phyloP scores from a whole-genome alignment of 2,329 filamentous ascomycete species.

The Epichloe glyceriae region DNA sequence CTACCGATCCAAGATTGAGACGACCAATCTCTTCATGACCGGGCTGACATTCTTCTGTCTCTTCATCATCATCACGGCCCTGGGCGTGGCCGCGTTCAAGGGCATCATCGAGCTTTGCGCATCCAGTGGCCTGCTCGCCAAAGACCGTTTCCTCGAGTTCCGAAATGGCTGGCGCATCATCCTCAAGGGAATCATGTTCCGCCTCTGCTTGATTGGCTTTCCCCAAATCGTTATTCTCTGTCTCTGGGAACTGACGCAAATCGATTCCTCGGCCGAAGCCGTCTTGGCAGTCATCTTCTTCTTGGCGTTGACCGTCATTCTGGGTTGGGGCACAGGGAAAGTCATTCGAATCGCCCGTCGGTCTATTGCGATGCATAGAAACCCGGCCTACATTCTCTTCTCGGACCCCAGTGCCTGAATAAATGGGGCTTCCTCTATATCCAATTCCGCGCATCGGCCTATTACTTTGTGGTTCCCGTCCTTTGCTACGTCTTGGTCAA shows the following conservation, averaged over 20 bases:
- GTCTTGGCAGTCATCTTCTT: slow-evolving; percentile 81
- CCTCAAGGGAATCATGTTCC: slow-evolving; percentile 85
- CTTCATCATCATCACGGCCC: slow-evolving; percentile 61
- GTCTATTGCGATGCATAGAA: slow-evolving; percentile 46
- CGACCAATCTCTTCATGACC: slow-evolving; percentile 86
- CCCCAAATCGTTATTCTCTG: slow-evolving; percentile 81
- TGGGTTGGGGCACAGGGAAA: slow-evolving; percentile 77
- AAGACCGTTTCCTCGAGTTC: slow-evolving; percentile 81
- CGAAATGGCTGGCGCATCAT: slow-evolving; percentile 85
- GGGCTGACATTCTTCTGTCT: slow-evolving; percentile 78
- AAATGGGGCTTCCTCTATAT: slow-evolving; percentile 98
- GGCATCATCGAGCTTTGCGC: slow-evolving; percentile 61
- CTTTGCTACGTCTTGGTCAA: slow-evolving; percentile 73
- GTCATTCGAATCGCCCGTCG: slow-evolving; percentile 77
- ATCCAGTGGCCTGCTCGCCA: slow-evolving; percentile 63
- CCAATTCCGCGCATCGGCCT: slow-evolving; percentile 85
- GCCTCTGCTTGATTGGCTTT: slow-evolving; percentile 78
- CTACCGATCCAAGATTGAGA: slow-evolving; percentile 71
- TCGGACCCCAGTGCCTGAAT: slow-evolving; percentile 80
- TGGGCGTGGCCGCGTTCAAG: slow-evolving; percentile 68
- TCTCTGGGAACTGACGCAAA: slow-evolving; percentile 80
- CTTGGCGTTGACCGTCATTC: slow-evolving; percentile 59
- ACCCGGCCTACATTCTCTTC: slow-evolving; percentile 90
- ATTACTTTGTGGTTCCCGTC: slow-evolving; percentile 81
- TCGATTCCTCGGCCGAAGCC: slow-evolving; percentile 76